These are phyloP conservation scores for Pyrenophora teres DNA, from an alignment of 2,329 filamentous ascomycete species.

Conservation along the genomic window DNA sequence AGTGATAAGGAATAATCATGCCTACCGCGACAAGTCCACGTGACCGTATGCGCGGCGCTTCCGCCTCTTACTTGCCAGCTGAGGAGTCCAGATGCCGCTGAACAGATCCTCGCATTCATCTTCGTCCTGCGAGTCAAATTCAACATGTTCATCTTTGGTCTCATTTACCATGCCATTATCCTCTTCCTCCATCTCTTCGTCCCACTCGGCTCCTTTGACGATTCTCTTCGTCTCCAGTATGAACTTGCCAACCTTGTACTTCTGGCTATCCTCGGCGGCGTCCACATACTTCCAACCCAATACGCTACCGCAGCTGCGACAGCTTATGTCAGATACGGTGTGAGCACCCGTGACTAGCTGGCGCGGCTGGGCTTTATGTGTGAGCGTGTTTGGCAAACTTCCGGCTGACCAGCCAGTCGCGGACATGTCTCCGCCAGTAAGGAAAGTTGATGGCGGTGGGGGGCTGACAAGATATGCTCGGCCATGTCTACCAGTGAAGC, in stretches of 20 bases:
- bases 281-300: constrained; percentile 69
- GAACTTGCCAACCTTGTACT: constrained; percentile 70
- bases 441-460: constrained; percentile 37
- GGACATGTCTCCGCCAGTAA: constrained; percentile 5
- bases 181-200: constrained; percentile 42
- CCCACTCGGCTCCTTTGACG: constrained; percentile 58
- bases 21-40: background rate
- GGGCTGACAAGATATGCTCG: constrained; percentile 66
- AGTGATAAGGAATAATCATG: background rate
- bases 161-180: constrained; percentile 12
- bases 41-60: constrained; percentile 8
- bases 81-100: constrained; percentile 64
- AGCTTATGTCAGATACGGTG: constrained; percentile 65
- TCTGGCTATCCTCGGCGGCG: constrained; percentile 64
- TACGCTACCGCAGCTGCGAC: constrained; percentile 59
- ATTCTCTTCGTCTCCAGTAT: constrained; percentile 66
- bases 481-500: constrained; percentile 68
- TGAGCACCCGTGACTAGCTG: constrained; percentile 67
- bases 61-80: constrained; percentile 54
- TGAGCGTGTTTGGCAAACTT: constrained; percentile 63
- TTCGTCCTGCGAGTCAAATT: constrained; percentile 69
- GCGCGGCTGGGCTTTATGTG: constrained; percentile 60
- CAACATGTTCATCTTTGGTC: constrained; percentile 47
- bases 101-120: constrained; percentile 71
- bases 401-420: constrained; percentile 23